Base-by-base conservation (phyloP, 768 basidiomycete species). In the Phanerochaete sordida region DNA sequence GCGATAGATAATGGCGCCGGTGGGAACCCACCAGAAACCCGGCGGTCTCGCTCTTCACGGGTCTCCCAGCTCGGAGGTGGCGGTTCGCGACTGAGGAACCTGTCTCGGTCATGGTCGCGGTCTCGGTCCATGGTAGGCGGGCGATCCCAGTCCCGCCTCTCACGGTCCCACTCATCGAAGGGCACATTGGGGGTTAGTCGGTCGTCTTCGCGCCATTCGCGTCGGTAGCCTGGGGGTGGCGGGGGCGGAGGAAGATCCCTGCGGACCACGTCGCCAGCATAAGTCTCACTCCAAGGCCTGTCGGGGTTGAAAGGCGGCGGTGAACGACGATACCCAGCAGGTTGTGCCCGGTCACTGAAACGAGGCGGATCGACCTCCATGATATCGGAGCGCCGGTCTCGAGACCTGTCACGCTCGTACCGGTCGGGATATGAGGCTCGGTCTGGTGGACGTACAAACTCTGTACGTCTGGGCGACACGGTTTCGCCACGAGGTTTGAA, bases 21-120 rank as follows among this genome's bases (percentile, higher is more conserved):
- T 27, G 62, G 50, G 45, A 64, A 67, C 30, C 56, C 51, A n/a
- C 61, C 43, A 21, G 63, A 64, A 19, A 63, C 57, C 21, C 71
- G 58, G 8, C 67, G 67, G 19, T 72, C 71, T 26, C 69, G 71
- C 59, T 70, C 69, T 39, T 71, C 66, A n/a, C 68, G 68, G 1
- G 69, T 69, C 57, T 72, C 69, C 71, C 71, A 70, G 8, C 52
- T 62, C 33, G 48, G 37, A 53, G 61, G 19, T 6, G 47, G 47
- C 47, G 63, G 46, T 19, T 69, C 67, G 35, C 69, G 66, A 21
- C 68, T 69, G 23, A 55, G 49, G 46, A 57, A 65, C 16, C 53
- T 54, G 8, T 66, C 67, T 6, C 61, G 44, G 12, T 68, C 55
- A 53, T 58, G 31, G 37, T 60, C 57, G 57, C 66, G 64, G 46